Evolutionary conservation across 2,329 filamentous ascomycete species (phyloP), one percentile per base, ranked within the genome.

Genomic region (Albifimbria verrucaria): DNA sequence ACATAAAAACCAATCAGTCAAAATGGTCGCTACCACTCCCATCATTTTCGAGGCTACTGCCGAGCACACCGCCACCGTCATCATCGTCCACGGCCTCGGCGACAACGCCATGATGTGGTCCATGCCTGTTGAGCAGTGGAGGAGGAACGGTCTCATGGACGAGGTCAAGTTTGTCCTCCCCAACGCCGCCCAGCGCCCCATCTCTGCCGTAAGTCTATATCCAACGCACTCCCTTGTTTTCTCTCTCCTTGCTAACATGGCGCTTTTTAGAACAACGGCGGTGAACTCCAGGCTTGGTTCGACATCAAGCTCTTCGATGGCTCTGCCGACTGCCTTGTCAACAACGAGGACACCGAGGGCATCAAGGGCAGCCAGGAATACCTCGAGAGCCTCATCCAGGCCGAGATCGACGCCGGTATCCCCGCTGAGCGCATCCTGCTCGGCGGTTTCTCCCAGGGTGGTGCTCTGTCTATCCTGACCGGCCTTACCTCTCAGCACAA

Each of bases 161-260:
- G 89, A 97, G 72, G 90, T 96, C 68, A 89, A 93, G 67, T 97
- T 97, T 71, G 84, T 99, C 66, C 87, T 99, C 70, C 94, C 94
- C 17, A 90, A 96, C 74, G 94, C 94, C 24, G 92, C 93, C 5
- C 74, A 72, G 36, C 94, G 96, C 51, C 91, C 92, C 26, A 90
- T 97, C 67, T 92, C 91, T n/a, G 77, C 72, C 55, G 71, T 73
- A 51, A 56, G 69, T 63, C 48, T 45, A n/a, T n/a, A 9, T n/a
- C 20, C 36, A 28, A 26, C n/a, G 5, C 5, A 28, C 17, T 15
- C 10, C 4, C 46, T n/a, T 41, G 36, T 10, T 1, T 22, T 23
- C 36, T 1, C 15, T 12, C 20, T 50, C 50, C 22, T 43, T 21
- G 44, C 23, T 18, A 39, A 39, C 18, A 10, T 26, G 11, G 18